These are phyloP conservation scores for Pythium volutum DNA, from an alignment of 352 stramenopile species.

Conservation along the genomic window DNA sequence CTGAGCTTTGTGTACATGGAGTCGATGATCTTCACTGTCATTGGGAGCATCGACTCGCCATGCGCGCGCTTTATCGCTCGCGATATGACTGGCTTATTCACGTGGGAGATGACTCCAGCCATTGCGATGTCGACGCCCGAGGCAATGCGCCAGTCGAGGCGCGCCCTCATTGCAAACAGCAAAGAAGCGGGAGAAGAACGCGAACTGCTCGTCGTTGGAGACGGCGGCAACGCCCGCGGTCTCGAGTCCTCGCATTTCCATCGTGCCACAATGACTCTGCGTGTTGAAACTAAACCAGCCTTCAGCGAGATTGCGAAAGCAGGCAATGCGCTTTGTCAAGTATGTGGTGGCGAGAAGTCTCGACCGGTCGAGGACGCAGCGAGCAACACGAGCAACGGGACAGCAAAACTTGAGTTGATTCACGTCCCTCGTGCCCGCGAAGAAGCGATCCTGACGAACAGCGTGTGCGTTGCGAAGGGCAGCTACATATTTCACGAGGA, in stretches of 20 bases:
- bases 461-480: conserved; percentile 61
- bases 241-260: conserved; percentile 41
- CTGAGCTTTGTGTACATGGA: conserved; percentile 90
- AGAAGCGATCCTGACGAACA: conserved; percentile 59
- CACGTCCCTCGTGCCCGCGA: conserved; percentile 67
- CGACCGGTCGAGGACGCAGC: conserved; percentile 12
- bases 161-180: conserved; percentile 5
- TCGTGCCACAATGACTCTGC: conserved; percentile 41
- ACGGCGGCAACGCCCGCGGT: conserved; percentile 26
- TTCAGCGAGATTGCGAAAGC: conserved; percentile 30
- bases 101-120: conserved; percentile 64
- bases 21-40: conserved; percentile 81
- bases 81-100: conserved; percentile 85
- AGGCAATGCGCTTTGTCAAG: conserved; percentile 33
- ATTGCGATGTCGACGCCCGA: conserved; percentile 2
- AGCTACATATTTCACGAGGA: conserved; percentile 79
- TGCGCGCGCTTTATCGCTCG: conserved; percentile 74
- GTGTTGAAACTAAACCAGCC: conserved; percentile 54
- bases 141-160: conserved; percentile 14
- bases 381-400: background rate
- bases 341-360: conserved; percentile 59
- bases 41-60: conserved; percentile 74
- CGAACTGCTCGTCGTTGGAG: conserved; percentile 30
- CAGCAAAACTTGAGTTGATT: conserved; percentile 39
- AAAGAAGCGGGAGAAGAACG: conserved; percentile 22